phyloP scores from a whole-genome alignment of 2,329 filamentous ascomycete species.

The Beauveria australis region DNA sequence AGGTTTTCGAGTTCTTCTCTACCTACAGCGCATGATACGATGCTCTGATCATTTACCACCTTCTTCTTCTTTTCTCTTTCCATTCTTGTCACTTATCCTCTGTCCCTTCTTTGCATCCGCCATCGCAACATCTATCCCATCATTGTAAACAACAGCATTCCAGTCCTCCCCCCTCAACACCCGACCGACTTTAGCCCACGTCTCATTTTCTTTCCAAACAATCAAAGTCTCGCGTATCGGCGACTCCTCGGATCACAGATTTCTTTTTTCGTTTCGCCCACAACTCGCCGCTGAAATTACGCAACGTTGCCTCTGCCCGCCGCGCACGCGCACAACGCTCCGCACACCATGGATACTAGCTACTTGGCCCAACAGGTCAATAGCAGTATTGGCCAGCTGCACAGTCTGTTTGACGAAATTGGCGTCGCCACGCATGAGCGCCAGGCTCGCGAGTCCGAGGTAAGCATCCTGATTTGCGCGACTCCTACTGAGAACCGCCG shows the following conservation, averaged over 20 bases:
- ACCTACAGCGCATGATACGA: slow-evolving; percentile 9
- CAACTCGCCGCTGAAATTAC: neutral
- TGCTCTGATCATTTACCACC: slow-evolving; percentile 4
- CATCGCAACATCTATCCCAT: neutral
- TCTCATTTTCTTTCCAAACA: neutral
- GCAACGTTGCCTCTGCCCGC: neutral
- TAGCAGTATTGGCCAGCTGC: slow-evolving; percentile 84
- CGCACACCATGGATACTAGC: slow-evolving; percentile 69
- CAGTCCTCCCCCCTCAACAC: neutral
- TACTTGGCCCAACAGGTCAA: slow-evolving; percentile 94
- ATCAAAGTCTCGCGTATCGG: neutral
- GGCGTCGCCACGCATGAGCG: slow-evolving; percentile 91
- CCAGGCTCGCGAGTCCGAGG: slow-evolving; percentile 82
- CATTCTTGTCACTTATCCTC: neutral
- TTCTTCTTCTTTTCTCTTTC: neutral
- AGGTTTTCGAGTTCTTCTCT: neutral
- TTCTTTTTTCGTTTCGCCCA: neutral
- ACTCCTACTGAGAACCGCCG: neutral
- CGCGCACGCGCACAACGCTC: neutral
- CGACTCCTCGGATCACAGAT: neutral
- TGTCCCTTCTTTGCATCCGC: neutral
- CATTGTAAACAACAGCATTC: slow-evolving; percentile 11
- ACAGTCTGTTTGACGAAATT: slow-evolving; percentile 95
- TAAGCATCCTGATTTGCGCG: slow-evolving; percentile 31
- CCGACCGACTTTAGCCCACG: neutral